phyloP scores from a whole-genome alignment of 805 yeast species.

The Brettanomyces naardenensis region DNA sequence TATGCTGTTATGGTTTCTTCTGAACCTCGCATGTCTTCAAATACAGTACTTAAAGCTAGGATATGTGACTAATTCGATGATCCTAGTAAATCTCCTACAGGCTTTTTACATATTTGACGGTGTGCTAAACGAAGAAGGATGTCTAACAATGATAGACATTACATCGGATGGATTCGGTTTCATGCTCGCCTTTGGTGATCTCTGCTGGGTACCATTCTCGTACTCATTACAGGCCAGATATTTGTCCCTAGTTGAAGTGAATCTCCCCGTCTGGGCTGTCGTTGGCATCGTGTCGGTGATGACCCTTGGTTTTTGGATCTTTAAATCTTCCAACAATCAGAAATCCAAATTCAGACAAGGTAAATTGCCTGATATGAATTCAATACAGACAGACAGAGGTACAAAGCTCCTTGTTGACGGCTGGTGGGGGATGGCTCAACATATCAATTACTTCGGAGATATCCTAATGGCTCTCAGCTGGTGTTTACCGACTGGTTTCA shows the following conservation, averaged over 20 bases:
- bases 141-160: constrained; percentile 89
- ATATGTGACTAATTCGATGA: constrained; percentile 59
- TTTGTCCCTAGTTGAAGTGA: constrained; percentile 54
- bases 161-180: constrained; percentile 96
- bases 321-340: constrained; percentile 77
- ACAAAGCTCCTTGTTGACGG: constrained; percentile 80
- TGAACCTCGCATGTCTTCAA: constrained; percentile 74
- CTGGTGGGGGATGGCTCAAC: constrained; percentile 95
- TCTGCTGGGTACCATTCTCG: constrained; percentile 87
- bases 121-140: constrained; percentile 83
- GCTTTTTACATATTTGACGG: constrained; percentile 85
- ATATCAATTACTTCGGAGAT: constrained; percentile 92
- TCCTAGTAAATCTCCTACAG: constrained; percentile 63
- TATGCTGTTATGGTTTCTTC: constrained; percentile 72
- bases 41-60: constrained; percentile 54
- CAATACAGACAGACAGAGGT: constrained; percentile 67
- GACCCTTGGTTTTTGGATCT: constrained; percentile 63
- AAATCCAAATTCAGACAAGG: constrained; percentile 81
- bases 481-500: constrained; percentile 85
- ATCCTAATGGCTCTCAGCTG: constrained; percentile 88
- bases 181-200: constrained; percentile 93
- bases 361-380: constrained; percentile 56
- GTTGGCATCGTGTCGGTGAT: constrained; percentile 37
- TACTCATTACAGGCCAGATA: constrained; percentile 83
- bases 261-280: constrained; percentile 37